A percentile compares a stretch with the other conserved stretches of the same genome.
Conservation (phyloP, 2,329 filamentous ascomycete species). For the Paraphaeosphaeria sporulosa region DNA sequence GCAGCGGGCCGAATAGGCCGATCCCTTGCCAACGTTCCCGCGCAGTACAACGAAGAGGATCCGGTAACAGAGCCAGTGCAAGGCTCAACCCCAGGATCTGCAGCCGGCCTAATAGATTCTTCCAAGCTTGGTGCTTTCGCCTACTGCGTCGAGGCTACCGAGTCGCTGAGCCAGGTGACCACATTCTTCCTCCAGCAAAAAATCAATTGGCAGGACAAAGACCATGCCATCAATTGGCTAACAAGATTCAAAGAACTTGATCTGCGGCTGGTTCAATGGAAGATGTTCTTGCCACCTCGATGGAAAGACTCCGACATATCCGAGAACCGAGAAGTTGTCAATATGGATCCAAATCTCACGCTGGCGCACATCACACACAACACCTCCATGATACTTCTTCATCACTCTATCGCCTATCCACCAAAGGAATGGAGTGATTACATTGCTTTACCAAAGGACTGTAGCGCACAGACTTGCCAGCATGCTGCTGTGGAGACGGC, state of each 20-base stretch:
- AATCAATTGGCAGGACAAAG: constrained; percentile 46
- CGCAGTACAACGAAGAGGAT: constrained; percentile 46
- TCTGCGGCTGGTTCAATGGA: constrained; percentile 44
- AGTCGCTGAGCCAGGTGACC: constrained; percentile 44
- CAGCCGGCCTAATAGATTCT: constrained; percentile 42
- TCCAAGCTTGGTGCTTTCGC: constrained; percentile 46
- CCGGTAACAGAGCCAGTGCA: constrained; percentile 30
- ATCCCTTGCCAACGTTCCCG: constrained; percentile 41
- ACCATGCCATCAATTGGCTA: constrained; percentile 44
- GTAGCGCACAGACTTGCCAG: constrained; percentile 44
- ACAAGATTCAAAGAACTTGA: constrained; percentile 46
- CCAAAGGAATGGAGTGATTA: constrained; percentile 41
- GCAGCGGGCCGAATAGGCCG: constrained; percentile 41
- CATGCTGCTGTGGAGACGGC: constrained; percentile 42
- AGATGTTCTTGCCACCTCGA: constrained; percentile 41
- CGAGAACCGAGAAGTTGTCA: constrained; percentile 31
- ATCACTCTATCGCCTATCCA: constrained; percentile 43
- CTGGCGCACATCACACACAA: constrained; percentile 46
- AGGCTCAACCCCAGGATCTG: constrained; percentile 40
- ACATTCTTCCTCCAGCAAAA: constrained; percentile 45
- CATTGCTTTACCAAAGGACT: constrained; percentile 42
- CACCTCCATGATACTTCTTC: constrained; percentile 46
- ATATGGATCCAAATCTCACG: constrained; percentile 47
- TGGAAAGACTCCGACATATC: constrained; percentile 47
- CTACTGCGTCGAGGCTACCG: constrained; percentile 44